Base-by-base conservation (phyloP, 1,284 basidiomycete genomes). In the Leucoagaricus sp. region DNA sequence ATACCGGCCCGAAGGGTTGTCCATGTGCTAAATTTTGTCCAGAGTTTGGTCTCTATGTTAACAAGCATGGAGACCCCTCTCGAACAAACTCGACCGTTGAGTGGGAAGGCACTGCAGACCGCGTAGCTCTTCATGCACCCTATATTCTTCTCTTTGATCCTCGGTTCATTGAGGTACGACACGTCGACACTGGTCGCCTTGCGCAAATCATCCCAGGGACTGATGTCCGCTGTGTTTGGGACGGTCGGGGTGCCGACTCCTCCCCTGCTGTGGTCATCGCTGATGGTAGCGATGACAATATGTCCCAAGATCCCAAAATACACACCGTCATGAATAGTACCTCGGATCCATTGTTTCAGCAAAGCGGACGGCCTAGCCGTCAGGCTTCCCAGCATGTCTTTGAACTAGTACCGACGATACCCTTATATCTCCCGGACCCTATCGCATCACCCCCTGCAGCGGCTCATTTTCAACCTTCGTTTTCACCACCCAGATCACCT, bases 41-140 rank as follows among this genome's bases (percentile, higher is more conserved):
- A 94, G 93, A 94, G 69, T 96, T 98, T 63, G 96, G 95, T 9
- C 81, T 96, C 49, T 96, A 91, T 65, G 92, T 94, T 36, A 86
- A 92, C 69, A 87, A 91, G 42, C 91, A 95, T 60, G 95, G 95
- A 34, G 87, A 91, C 55, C 92, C 91, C 1, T 89, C 85, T 61
- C 86, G 92, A 44, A 67, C 78, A 26, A 78, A 85, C 53, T 81
- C 82, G 26, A 86, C 87, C 12, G 92, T 98, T 64, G 95, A 98
- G 70, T 98, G 96, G 94, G 96, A 98, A 73, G 94, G 94, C 15
- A 89, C 84, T 2, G 92, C 92, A 0, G 91, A 94, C 63, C 86
- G 84, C 31, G 93, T 94, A 33, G 93, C 93, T 0, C 88, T 93
- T 75, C 93, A 95, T 65, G 85, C 89, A 49, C 93, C 94, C 0